These are phyloP conservation scores for Populus tremula DNA, from an alignment of 345 rosid genomes.

Conservation along the genomic window DNA sequence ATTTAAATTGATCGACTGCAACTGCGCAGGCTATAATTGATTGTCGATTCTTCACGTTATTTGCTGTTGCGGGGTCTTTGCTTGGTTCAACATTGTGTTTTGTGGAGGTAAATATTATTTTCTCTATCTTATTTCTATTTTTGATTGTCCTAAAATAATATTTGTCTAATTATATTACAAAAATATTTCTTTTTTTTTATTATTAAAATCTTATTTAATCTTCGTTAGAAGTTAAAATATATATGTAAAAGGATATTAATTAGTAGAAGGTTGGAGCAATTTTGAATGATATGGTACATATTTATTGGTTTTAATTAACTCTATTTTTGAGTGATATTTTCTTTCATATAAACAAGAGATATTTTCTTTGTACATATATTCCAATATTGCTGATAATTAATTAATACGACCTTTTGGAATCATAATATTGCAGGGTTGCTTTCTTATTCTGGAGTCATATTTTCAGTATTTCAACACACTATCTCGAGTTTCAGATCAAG, in stretches of 20 bases:
- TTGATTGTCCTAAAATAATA: too few relatives aligned
- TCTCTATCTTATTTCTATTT: too few relatives aligned
- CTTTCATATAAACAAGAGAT: not conserved
- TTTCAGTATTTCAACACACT: constrained; percentile 39
- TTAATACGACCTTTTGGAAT: not conserved
- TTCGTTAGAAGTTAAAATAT: too few relatives aligned
- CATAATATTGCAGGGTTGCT: constrained; percentile 51
- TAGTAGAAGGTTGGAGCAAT: too few relatives aligned
- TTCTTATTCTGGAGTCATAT: constrained; percentile 42
- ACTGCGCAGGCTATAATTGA: constrained; percentile 50
- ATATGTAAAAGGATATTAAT: too few relatives aligned
- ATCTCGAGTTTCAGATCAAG: constrained; percentile 36
- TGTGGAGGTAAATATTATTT: constrained; percentile 46
- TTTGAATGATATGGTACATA: too few relatives aligned
- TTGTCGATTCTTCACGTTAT: constrained; percentile 64
- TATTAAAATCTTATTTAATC: too few relatives aligned
- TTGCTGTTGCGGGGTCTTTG: constrained; percentile 68
- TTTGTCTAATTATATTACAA: too few relatives aligned
- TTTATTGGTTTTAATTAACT: too few relatives aligned
- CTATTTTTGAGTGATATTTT: not conserved
- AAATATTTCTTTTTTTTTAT: too few relatives aligned
- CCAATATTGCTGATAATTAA: too few relatives aligned
- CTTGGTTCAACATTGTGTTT: constrained; percentile 66
- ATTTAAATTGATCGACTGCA: not conserved
- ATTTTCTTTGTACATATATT: not conserved